Evolutionary conservation across 345 rosid species (phyloP), one percentile per base, ranked within the genome.

Genomic region (Atalantia buxifolia): DNA sequence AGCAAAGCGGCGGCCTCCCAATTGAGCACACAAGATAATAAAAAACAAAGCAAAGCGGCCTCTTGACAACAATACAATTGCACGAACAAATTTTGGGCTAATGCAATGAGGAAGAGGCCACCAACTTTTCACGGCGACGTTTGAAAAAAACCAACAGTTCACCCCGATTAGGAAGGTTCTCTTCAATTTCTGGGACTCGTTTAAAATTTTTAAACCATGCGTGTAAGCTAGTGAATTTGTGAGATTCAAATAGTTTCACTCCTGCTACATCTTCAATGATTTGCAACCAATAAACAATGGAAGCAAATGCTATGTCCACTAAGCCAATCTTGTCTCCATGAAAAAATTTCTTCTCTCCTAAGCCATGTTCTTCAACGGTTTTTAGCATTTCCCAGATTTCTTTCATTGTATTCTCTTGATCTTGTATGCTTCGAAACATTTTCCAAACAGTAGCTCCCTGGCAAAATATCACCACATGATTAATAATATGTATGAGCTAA

Each of bases 291-390:
- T 42, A 5, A 69, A 64, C 28, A 27, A 69, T 8, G 10, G 50
- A 40, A 38, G 19, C 69, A 60, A 40, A 59, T 2, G 59, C 68
- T 16, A 69, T 60, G 75, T 77, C 75, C 25, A 42, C 61, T n/a
- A 77, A 9, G 1, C 75, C 68, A 40, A 69, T n/a, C n/a, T n/a
- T 24, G 60, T 77, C 75, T 28, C 75, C 69, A 42, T 36, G 31
- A 7, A 70, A 70, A 50, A 7, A 28, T 70, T 70, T 40, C 38
- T 77, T 69, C 28, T 50, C 80, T 9, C 66, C 75, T 13, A 60
- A 42, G 31, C 60, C n/a, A 18, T 38, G 56, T 60, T 77, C 68
- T 69, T 77, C 75, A 9, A 69, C 12, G 6, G 56, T 59, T 69
- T 77, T 13, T 10, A 69, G 59, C 57, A 77, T 27, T 77, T 55